Percentiles rank a stretch among this genome's conserved stretches.
Conservation (phyloP, 768 basidiomycete genomes). For the Sistotremastrum suecicum region DNA sequence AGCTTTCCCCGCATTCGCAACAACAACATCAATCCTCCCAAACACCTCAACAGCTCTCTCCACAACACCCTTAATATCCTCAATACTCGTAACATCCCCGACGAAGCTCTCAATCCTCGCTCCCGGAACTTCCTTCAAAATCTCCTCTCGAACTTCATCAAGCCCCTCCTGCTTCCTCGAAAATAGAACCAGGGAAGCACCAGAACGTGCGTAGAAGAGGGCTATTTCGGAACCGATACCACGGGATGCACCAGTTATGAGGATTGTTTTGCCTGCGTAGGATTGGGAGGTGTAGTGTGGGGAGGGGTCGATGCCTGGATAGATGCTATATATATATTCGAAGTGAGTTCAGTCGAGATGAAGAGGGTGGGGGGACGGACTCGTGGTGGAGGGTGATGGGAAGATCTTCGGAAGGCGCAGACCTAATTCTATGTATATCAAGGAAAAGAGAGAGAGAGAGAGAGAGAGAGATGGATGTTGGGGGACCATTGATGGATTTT, state of each 20-base stretch:
- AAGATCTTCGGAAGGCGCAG: conserved; percentile 1
- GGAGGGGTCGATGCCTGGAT: conserved; percentile 5
- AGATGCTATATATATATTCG: conserved; percentile 1
- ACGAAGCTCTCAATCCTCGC: conserved; percentile 1
- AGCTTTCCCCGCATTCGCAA: conserved; percentile 5
- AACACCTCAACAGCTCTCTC: conserved; percentile 7
- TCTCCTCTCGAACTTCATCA: conserved; percentile 6
- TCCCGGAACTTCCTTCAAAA: background rate
- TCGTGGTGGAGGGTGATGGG: background rate
- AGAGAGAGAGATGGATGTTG: too few species aligned
- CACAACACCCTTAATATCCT: conserved; percentile 5
- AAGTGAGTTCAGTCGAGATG: background rate
- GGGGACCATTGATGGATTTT: too few species aligned
- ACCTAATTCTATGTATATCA: background rate
- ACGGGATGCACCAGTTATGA: conserved; percentile 4
- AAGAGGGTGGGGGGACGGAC: background rate
- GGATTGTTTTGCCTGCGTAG: conserved; percentile 4
- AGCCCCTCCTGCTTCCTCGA: conserved; percentile 1
- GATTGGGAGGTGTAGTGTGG: background rate
- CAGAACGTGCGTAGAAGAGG: conserved; percentile 1
- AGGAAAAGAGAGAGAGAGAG: too few species aligned
- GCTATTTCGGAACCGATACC: conserved; percentile 4
- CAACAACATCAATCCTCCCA: conserved; percentile 9
- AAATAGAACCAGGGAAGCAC: conserved; percentile 3
- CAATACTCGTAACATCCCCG: conserved; percentile 5